phyloP scores from a whole-genome alignment of 2,329 filamentous ascomycete species.

The Hypoxylon sp. region DNA sequence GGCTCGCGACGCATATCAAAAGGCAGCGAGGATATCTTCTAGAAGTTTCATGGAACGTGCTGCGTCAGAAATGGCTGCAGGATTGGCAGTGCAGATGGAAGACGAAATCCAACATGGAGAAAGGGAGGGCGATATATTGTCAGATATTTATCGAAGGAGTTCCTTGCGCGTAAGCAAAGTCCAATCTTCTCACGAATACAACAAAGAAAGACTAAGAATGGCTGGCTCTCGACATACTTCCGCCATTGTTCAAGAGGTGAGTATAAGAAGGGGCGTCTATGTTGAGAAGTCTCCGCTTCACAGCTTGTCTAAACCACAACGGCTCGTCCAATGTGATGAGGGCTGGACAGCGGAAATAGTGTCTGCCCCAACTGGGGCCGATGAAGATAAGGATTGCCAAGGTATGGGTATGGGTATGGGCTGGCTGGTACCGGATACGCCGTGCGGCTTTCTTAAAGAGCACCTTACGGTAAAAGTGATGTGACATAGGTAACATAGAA shows the following conservation, averaged over 20 bases:
- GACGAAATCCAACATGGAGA: constrained; percentile 14
- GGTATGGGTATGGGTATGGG: constrained; percentile 2
- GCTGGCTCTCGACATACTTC: constrained; percentile 1
- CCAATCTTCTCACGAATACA: background rate
- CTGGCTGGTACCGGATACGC: background rate
- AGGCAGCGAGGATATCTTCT: constrained; percentile 16
- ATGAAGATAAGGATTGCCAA: background rate
- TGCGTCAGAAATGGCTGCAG: constrained; percentile 23
- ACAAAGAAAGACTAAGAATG: background rate
- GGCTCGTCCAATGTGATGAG: background rate
- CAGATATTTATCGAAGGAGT: constrained; percentile 1
- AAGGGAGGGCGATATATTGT: constrained; percentile 33
- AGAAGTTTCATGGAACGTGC: constrained; percentile 20
- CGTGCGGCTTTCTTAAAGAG: background rate
- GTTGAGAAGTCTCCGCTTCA: constrained; percentile 6
- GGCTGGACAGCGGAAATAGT: constrained; percentile 6
- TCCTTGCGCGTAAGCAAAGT: background rate
- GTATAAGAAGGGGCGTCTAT: background rate
- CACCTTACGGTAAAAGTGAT: constrained; percentile 3
- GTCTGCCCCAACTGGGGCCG: background rate
- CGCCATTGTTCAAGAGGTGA: constrained; percentile 7
- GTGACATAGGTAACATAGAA: background rate
- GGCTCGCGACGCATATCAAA: constrained; percentile 39
- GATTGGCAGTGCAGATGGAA: constrained; percentile 19
- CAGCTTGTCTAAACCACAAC: constrained; percentile 3